phyloP scores from a whole-genome alignment of 164 flowering plant species.

The Vitis cinerea region DNA sequence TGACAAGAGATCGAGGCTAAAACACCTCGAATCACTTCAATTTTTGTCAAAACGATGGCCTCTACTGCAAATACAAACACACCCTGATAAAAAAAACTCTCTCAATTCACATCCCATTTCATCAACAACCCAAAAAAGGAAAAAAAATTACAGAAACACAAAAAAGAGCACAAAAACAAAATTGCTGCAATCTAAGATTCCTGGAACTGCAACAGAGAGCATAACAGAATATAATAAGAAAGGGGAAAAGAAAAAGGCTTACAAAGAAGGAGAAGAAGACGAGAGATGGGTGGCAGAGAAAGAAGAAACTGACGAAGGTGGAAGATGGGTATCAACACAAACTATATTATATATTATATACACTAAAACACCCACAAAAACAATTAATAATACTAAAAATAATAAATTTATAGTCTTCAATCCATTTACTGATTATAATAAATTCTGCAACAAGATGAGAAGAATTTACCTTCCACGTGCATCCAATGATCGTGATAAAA shows the following conservation, averaged over 20 bases:
- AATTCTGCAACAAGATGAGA: constrained; percentile 19
- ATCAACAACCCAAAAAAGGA: not conserved
- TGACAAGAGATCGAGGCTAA: constrained; percentile 5
- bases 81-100: constrained; percentile 26
- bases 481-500: constrained; percentile 52
- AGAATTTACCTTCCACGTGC: constrained; percentile 60
- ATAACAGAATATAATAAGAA: not conserved
- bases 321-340: constrained; percentile 33
- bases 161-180: not conserved
- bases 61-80: not conserved
- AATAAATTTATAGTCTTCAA: not conserved
- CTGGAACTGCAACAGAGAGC: not conserved
- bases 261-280: constrained; percentile 14
- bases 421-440: constrained; percentile 18
- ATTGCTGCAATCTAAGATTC: constrained; percentile 6
- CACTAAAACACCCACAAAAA: not conserved
- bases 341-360: constrained; percentile 10
- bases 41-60: not conserved
- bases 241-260: constrained; percentile 2
- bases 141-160: not conserved
- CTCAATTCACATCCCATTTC: constrained; percentile 12
- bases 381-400: too few species aligned
- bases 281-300: constrained; percentile 21
- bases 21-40: not conserved
- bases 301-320: constrained; percentile 29